Evolutionary conservation across 768 basidiomycete species (phyloP).

Genomic region (Clitopilus hobsonii): DNA sequence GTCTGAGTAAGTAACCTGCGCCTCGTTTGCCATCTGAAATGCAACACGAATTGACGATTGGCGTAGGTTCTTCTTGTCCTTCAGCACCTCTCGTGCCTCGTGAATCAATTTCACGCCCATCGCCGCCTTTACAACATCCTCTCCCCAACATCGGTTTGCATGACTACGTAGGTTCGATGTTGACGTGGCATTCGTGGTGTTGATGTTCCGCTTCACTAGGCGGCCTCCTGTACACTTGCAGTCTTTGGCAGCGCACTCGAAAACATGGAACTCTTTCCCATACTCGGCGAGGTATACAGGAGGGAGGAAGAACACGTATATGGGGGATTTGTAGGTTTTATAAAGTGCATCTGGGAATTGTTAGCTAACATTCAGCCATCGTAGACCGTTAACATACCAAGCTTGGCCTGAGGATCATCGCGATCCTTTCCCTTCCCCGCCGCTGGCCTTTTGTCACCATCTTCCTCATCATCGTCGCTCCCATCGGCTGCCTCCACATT

Average conservation of each 20-base stretch:
- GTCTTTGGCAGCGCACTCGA: constrained; percentile 16
- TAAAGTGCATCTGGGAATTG: neutral
- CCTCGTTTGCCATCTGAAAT: constrained; percentile 25
- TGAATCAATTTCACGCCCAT: constrained; percentile 2
- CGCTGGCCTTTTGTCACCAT: neutral
- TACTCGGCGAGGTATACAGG: neutral
- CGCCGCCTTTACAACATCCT: constrained; percentile 12
- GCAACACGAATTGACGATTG: constrained; percentile 17
- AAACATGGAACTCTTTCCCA: constrained; percentile 6
- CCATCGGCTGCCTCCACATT: neutral
- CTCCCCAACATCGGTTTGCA: constrained; percentile 27
- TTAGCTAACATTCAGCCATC: neutral
- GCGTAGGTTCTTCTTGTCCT: constrained; percentile 5
- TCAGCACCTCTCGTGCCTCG: constrained; percentile 4
- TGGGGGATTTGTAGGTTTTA: neutral
- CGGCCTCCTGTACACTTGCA: constrained; percentile 12
- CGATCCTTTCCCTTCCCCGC: neutral
- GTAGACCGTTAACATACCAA: neutral
- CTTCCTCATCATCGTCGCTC: neutral
- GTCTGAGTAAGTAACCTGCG: constrained; percentile 24
- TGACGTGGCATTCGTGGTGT: constrained; percentile 18
- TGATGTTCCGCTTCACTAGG: constrained; percentile 14
- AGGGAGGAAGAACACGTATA: neutral
- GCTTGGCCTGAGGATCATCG: neutral
- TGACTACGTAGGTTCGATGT: constrained; percentile 25